Conservation (phyloP, 169 alveolate genomes). For the Prorocentrum cordatum region DNA sequence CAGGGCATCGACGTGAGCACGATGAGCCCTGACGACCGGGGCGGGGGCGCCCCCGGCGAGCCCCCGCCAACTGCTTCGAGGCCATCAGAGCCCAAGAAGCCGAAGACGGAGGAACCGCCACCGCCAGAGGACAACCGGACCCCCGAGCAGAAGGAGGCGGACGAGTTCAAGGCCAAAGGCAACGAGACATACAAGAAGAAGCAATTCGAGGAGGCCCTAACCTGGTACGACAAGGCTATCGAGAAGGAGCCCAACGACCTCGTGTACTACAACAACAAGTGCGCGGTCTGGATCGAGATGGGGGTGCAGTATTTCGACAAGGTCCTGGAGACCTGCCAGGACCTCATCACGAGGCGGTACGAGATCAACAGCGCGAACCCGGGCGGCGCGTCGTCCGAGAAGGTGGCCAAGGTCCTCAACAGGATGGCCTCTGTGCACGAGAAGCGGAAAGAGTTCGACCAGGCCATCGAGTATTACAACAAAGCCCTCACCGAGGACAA, state of each 20-base stretch:
- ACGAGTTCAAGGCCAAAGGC: constrained; percentile 48
- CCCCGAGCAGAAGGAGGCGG: constrained; percentile 66
- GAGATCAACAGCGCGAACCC: constrained; percentile 68
- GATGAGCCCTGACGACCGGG: not conserved
- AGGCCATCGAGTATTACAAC: constrained; percentile 33
- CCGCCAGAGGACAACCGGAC: constrained; percentile 18
- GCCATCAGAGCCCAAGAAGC: constrained; percentile 22
- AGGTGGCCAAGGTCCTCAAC: constrained; percentile 18
- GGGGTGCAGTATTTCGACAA: not conserved
- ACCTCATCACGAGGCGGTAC: constrained; percentile 10
- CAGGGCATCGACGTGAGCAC: constrained; percentile 46
- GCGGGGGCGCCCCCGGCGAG: not conserved
- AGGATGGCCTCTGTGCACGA: constrained; percentile 56
- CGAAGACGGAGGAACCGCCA: constrained; percentile 27
- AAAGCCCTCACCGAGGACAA: constrained; percentile 66
- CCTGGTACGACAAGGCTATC: constrained; percentile 26
- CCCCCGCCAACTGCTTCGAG: not conserved
- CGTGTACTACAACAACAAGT: constrained; percentile 57
- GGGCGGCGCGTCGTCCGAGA: constrained; percentile 60
- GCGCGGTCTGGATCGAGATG: not conserved
- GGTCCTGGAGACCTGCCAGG: constrained; percentile 29
- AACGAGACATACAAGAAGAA: constrained; percentile 49
- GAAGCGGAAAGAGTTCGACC: constrained; percentile 32
- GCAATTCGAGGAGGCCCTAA: constrained; percentile 36
- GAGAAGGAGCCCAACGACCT: constrained; percentile 28